Conservation (phyloP, 1,284 basidiomycete species). For the Hortiboletus rubellus region DNA sequence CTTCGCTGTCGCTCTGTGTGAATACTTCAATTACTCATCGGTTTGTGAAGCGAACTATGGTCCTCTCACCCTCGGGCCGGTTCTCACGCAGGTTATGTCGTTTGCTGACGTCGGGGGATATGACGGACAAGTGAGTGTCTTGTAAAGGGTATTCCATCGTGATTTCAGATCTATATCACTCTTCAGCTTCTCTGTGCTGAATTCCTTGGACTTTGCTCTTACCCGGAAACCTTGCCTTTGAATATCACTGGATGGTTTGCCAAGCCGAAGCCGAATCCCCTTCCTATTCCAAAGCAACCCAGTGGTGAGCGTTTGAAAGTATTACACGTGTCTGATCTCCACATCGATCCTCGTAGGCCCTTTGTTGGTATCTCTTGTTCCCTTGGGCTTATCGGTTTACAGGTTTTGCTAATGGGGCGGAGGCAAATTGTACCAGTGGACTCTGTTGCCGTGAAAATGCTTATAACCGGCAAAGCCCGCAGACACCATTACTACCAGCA, state of each 20-base stretch:
- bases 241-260: constrained; percentile 59
- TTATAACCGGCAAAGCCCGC: constrained; percentile 52
- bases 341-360: constrained; percentile 66
- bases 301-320: constrained; percentile 71
- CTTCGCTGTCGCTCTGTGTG: constrained; percentile 60
- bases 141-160: constrained; percentile 15
- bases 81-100: constrained; percentile 66
- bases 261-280: constrained; percentile 68
- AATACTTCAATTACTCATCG: constrained; percentile 55
- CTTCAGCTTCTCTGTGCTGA: constrained; percentile 53
- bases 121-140: constrained; percentile 59
- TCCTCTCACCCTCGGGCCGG: constrained; percentile 50
- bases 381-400: constrained; percentile 4
- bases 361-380: background rate
- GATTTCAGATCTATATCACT: constrained; percentile 18
- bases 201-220: constrained; percentile 52
- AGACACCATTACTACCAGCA: constrained; percentile 54
- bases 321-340: constrained; percentile 76
- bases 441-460: constrained; percentile 68
- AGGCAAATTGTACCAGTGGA: constrained; percentile 74
- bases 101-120: constrained; percentile 66
- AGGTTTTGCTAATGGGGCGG: constrained; percentile 72
- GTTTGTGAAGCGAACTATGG: constrained; percentile 53
- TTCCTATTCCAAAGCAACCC: constrained; percentile 52
- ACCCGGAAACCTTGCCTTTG: constrained; percentile 51